phyloP scores from a whole-genome alignment of 2,329 filamentous ascomycete species.

The Emmonsiellopsis sp. region DNA sequence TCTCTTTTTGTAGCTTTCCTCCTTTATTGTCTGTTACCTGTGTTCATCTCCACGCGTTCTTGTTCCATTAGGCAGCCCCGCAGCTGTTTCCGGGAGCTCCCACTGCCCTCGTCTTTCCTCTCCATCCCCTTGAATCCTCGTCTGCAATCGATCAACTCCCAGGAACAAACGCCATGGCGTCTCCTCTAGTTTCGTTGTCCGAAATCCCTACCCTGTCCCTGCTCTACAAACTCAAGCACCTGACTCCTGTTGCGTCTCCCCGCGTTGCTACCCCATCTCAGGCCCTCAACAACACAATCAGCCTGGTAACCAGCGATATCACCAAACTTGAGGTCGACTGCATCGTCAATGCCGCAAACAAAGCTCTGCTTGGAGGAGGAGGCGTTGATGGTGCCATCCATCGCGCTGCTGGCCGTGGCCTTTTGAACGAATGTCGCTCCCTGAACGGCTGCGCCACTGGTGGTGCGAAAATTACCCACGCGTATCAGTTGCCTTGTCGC shows the following conservation, averaged over 20 bases:
- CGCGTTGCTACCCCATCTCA: conserved; percentile 35
- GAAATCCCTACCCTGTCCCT: conserved; percentile 39
- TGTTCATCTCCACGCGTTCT: too few species aligned
- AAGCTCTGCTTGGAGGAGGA: conserved; percentile 69
- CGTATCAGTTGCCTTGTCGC: conserved; percentile 64
- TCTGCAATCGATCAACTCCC: not conserved
- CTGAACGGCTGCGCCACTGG: conserved; percentile 70
- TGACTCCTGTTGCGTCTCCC: conserved; percentile 28
- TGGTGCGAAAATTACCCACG: conserved; percentile 71
- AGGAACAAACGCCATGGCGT: not conserved
- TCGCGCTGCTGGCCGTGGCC: conserved; percentile 60
- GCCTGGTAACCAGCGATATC: conserved; percentile 67
- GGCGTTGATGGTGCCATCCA: conserved; percentile 89
- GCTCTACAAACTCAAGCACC: conserved; percentile 54
- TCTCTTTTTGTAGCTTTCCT: too few species aligned
- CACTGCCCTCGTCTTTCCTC: too few species aligned
- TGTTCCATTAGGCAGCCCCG: too few species aligned
- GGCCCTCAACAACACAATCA: conserved; percentile 61
- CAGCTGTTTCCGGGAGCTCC: too few species aligned
- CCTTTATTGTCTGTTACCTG: too few species aligned
- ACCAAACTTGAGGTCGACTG: conserved; percentile 68
- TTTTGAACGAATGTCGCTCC: conserved; percentile 62
- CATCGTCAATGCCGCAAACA: conserved; percentile 91
- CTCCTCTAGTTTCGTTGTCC: conserved; percentile 10
- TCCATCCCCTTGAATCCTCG: too few species aligned